Evolutionary conservation across 805 yeast species (phyloP).

Genomic region (Blastobotrys attinorum): DNA sequence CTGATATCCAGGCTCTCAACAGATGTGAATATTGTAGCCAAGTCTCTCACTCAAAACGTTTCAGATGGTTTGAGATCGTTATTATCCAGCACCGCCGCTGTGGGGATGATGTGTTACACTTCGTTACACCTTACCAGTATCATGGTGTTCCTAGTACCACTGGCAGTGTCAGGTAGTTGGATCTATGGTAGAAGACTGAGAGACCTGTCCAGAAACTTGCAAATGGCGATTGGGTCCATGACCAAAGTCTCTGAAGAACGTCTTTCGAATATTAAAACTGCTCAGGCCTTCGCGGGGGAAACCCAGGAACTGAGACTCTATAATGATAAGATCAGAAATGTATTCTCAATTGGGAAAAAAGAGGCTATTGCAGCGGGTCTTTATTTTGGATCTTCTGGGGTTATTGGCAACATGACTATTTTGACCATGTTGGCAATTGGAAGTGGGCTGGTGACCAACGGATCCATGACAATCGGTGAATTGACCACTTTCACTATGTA

Average conservation of each 20-base stretch:
- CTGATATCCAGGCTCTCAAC: constrained; percentile 79
- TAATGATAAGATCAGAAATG: constrained; percentile 57
- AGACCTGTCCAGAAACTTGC: constrained; percentile 63
- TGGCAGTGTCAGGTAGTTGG: constrained; percentile 68
- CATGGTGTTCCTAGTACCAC: constrained; percentile 77
- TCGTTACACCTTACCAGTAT: constrained; percentile 75
- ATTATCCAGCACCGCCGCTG: constrained; percentile 77
- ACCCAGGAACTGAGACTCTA: constrained; percentile 66
- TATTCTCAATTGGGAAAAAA: constrained; percentile 59
- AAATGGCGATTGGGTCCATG: constrained; percentile 74
- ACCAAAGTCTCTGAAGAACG: constrained; percentile 92
- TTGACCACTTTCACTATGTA: constrained; percentile 91
- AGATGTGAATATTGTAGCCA: constrained; percentile 82
- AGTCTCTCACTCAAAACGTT: constrained; percentile 78
- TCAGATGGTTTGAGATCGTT: constrained; percentile 87
- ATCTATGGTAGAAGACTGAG: constrained; percentile 78
- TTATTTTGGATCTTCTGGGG: constrained; percentile 71
- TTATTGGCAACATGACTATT: constrained; percentile 74
- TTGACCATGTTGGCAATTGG: constrained; percentile 76
- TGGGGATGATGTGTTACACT: constrained; percentile 86
- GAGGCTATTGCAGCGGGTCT: constrained; percentile 76
- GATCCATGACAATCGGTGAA: constrained; percentile 78
- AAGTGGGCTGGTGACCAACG: constrained; percentile 68
- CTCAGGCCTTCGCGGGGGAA: constrained; percentile 88
- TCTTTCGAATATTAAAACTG: constrained; percentile 73